Conservation (phyloP, 306 rosid genomes). For the Crotalaria pallida region DNA sequence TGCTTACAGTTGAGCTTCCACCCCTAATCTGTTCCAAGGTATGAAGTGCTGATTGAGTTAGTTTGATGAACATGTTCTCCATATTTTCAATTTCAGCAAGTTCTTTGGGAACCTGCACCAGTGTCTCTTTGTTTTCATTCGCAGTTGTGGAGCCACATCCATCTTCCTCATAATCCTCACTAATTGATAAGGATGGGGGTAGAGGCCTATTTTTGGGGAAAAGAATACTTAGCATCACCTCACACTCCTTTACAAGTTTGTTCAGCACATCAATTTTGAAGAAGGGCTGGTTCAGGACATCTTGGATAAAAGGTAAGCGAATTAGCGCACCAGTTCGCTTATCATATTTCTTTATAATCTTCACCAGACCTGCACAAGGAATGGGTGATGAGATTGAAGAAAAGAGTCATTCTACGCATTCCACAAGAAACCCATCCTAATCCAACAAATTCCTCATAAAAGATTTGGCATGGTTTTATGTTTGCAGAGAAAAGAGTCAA, state of each 20-base stretch:
- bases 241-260: conserved; percentile 80
- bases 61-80: conserved; percentile 61
- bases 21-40: conserved; percentile 64
- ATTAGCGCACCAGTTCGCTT: conserved; percentile 71
- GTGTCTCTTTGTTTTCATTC: conserved; percentile 26
- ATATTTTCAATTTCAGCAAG: conserved; percentile 60
- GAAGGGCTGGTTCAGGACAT: conserved; percentile 79
- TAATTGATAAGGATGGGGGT: conserved; percentile 21
- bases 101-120: conserved; percentile 47
- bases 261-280: conserved; percentile 63
- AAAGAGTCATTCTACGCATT: neutral
- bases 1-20: conserved; percentile 72
- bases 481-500: neutral
- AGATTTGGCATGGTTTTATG: neutral
- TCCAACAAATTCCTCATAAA: neutral
- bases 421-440: neutral
- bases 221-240: conserved; percentile 48
- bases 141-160: conserved; percentile 19
- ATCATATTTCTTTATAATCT: conserved; percentile 87
- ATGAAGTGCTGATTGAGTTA: conserved; percentile 58
- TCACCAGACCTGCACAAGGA: conserved; percentile 46
- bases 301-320: conserved; percentile 71
- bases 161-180: conserved; percentile 36
- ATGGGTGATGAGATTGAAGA: neutral
- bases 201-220: conserved; percentile 44